Conservation (phyloP, 1,139 yeast genomes). For the Geotrichum europaeum region DNA sequence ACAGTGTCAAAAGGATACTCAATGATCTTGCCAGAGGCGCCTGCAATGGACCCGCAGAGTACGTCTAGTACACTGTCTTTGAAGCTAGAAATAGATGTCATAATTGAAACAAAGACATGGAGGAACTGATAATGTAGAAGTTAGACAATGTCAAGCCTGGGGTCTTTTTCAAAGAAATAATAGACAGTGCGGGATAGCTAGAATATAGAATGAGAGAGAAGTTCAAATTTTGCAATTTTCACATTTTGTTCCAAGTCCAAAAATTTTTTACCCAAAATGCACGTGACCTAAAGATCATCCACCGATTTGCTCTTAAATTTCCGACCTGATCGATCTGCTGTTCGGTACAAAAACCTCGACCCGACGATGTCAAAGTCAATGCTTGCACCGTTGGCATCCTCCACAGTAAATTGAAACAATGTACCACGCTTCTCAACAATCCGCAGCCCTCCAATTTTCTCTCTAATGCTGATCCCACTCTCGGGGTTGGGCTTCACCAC, state of each 20-base stretch:
- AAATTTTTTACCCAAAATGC: not conserved
- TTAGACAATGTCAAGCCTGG: not conserved
- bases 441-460: constrained; percentile 20
- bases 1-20: constrained; percentile 93
- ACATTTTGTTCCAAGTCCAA: not conserved
- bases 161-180: not conserved
- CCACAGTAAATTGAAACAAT: constrained; percentile 50
- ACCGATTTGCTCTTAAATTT: constrained; percentile 78
- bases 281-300: constrained; percentile 43
- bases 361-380: constrained; percentile 64
- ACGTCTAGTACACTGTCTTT: constrained; percentile 25
- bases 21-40: constrained; percentile 74
- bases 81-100: constrained; percentile 11
- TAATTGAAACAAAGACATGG: constrained; percentile 7
- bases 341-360: constrained; percentile 66
- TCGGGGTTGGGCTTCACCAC: constrained; percentile 46
- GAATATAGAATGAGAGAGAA: not conserved
- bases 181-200: not conserved
- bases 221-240: not conserved
- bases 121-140: not conserved
- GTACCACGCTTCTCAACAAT: constrained; percentile 53
- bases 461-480: constrained; percentile 30
- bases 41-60: constrained; percentile 47
- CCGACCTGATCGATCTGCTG: constrained; percentile 76
- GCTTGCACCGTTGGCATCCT: constrained; percentile 25